Evolutionary conservation across 257 asterid species (phyloP), one percentile per base, ranked within the genome.

Genomic region (Ocimum tenuiflorum): DNA sequence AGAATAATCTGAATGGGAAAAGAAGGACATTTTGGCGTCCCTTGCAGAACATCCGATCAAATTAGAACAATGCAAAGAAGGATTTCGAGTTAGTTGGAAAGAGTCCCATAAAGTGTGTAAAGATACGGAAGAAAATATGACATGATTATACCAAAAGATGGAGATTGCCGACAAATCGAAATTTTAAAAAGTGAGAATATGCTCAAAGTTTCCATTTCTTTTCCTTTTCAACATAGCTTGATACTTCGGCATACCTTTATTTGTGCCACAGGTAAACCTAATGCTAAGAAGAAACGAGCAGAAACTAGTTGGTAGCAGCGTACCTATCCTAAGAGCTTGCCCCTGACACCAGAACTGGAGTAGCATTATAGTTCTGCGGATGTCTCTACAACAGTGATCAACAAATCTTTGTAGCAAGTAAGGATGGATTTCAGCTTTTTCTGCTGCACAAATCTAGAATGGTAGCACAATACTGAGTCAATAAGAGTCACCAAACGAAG

Each of bases 321-420:
- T 86, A 87, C 98, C 94, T 79, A 72, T 72, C 75, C 55, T 54
- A 55, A 59, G 73, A 65, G 73, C 60, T 80, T 68, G 87, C 63
- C 97, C 94, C 70, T 88, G 95, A 75, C 85, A 84, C 99, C 99
- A 94, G 68, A 94, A 94, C 86, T 94, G 99, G 74, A 94, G 91
- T 73, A 77, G 79, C 79, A 81, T 54, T 65, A 94, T 82, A 59
- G 91, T 94, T 82, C 84, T 94, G 63, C 99, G 95, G 68, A 94
- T 86, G 83, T 94, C 99, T 70, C 94, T 75, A 60, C 71, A 81
- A 77, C 95, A 88, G 70, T 78, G 77, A 55, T 79, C 76, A 43
- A 86, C 80, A 65, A 88, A 85, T 53, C 85, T 74, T 77, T 94
- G 91, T 36, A 86, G 72, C 88, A 94, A 77, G 78, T 68, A 63